phyloP scores from a whole-genome alignment of 192 early-diverging fungal species.

The Funneliformis mosseae region DNA sequence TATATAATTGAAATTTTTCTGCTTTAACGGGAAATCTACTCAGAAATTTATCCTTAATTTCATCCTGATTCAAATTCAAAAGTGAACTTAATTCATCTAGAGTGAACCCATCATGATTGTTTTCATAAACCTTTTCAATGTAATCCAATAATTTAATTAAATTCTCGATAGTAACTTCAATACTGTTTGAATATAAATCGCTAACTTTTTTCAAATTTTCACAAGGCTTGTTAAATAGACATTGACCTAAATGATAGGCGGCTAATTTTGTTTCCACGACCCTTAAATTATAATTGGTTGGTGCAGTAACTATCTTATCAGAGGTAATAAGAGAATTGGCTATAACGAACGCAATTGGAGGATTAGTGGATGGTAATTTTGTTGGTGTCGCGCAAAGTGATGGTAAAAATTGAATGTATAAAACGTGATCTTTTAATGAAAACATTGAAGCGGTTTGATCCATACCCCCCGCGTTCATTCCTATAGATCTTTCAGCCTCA shows the following conservation, averaged over 20 bases:
- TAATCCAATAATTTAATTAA: conserved; percentile 45
- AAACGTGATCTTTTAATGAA: conserved; percentile 64
- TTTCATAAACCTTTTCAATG: conserved; percentile 40
- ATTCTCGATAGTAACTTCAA: conserved; percentile 45
- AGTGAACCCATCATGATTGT: conserved; percentile 30
- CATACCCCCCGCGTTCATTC: conserved; percentile 68
- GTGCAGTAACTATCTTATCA: conserved; percentile 87
- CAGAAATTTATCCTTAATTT: conserved; percentile 47
- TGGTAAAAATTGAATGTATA: conserved; percentile 86
- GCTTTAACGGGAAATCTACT: conserved; percentile 59
- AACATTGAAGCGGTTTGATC: conserved; percentile 91
- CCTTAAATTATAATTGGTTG: conserved; percentile 88
- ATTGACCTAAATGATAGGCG: conserved; percentile 49
- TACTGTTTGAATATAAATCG: conserved; percentile 50
- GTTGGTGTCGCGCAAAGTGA: conserved; percentile 62
- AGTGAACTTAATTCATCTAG: conserved; percentile 41
- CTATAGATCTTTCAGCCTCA: conserved; percentile 76
- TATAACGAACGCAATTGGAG: conserved; percentile 77
- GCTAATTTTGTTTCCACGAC: conserved; percentile 90
- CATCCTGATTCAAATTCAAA: conserved; percentile 39
- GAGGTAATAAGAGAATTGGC: conserved; percentile 85
- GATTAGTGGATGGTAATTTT: conserved; percentile 58
- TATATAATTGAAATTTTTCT: conserved; percentile 71
- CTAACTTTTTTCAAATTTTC: conserved; percentile 50
- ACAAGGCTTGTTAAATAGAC: conserved; percentile 5